Conservation (phyloP, 352 stramenopile species). For the Phytopythium boreale region DNA sequence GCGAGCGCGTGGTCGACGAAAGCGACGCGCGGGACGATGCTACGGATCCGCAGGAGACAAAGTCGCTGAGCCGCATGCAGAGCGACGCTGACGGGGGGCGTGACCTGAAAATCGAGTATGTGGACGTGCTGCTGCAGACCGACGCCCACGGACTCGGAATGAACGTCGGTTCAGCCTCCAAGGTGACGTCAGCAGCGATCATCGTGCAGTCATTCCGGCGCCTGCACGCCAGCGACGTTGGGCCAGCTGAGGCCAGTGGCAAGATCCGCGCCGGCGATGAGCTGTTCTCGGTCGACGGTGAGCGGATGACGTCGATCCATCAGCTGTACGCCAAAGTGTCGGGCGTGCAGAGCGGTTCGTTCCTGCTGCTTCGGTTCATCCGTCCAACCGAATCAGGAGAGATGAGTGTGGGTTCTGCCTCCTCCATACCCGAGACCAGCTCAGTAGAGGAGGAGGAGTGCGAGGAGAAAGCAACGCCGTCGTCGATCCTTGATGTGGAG, state of each 20-base stretch:
- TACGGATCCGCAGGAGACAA: neutral
- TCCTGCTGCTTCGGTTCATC: constrained; percentile 44
- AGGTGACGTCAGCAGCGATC: constrained; percentile 4
- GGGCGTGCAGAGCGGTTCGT: constrained; percentile 11
- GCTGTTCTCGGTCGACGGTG: constrained; percentile 38
- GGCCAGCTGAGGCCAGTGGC: constrained; percentile 41
- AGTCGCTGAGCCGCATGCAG: neutral
- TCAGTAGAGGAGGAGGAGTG: neutral
- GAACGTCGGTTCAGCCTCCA: constrained; percentile 19
- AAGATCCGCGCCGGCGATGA: constrained; percentile 46
- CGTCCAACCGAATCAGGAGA: constrained; percentile 1
- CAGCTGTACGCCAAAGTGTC: constrained; percentile 21
- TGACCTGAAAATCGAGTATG: neutral
- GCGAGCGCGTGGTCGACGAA: neutral
- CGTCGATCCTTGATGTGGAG: neutral
- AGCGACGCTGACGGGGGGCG: neutral
- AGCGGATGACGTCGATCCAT: constrained; percentile 26
- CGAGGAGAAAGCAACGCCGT: neutral
- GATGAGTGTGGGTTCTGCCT: neutral
- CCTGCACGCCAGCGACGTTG: constrained; percentile 27
- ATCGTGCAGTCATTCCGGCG: constrained; percentile 51
- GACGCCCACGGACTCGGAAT: constrained; percentile 45
- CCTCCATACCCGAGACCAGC: neutral
- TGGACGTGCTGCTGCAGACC: constrained; percentile 49
- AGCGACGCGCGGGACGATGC: neutral